Conservation (phyloP, 768 basidiomycete species). For the Crucibulum laeve region DNA sequence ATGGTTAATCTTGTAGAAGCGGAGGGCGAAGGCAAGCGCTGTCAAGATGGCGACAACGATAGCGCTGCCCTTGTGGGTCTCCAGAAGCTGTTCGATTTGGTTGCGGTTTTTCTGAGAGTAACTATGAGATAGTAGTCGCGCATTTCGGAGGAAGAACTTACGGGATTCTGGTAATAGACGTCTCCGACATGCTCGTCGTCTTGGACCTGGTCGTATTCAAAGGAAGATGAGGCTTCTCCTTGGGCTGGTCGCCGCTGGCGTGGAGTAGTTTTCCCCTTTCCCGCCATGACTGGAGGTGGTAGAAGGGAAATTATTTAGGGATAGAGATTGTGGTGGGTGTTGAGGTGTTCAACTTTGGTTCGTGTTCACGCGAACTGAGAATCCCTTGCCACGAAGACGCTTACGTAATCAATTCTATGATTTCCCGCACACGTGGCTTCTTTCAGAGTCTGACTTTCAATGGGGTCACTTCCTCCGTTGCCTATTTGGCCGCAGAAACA, state of each 20-base stretch:
- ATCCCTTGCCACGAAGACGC: background rate
- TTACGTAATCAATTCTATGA: constrained; percentile 4
- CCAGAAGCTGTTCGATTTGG: constrained; percentile 55
- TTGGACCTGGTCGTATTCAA: constrained; percentile 28
- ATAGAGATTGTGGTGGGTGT: constrained; percentile 6
- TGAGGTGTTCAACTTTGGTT: constrained; percentile 1
- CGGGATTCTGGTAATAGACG: constrained; percentile 46
- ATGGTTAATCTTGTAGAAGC: constrained; percentile 93
- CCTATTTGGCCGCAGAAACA: too few relatives aligned
- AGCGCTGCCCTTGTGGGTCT: constrained; percentile 59
- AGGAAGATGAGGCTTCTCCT: constrained; percentile 12
- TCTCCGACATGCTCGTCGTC: constrained; percentile 51
- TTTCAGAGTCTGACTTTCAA: background rate
- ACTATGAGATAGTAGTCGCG: background rate
- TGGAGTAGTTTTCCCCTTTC: constrained; percentile 19
- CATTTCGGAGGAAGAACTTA: constrained; percentile 19
- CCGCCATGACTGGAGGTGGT: constrained; percentile 25
- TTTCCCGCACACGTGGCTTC: background rate
- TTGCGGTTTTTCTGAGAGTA: constrained; percentile 49
- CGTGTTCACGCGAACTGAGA: background rate
- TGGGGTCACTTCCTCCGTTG: too few relatives aligned
- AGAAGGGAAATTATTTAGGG: constrained; percentile 8
- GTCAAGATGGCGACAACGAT: constrained; percentile 64
- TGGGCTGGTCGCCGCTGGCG: constrained; percentile 15
- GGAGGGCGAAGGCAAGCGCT: constrained; percentile 71